Percentiles rank a stretch among this genome's conserved stretches.
Evolutionary conservation across 2,329 filamentous ascomycete genomes (phyloP).

Genomic region (Phialophora chinensis): DNA sequence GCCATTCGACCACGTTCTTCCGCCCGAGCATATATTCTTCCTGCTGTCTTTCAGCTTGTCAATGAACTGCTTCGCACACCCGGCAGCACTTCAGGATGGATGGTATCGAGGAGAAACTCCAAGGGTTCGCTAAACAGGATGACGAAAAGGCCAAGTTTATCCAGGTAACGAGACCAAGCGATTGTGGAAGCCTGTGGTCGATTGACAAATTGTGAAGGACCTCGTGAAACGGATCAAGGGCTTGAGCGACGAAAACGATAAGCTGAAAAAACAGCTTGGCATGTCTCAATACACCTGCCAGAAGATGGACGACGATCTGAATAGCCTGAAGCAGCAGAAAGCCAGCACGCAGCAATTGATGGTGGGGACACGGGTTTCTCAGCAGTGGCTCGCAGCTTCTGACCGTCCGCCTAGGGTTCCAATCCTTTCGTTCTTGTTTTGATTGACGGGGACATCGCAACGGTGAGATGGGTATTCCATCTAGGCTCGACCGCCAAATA

Average conservation of each 20-base stretch:
- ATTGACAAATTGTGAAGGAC: conserved; percentile 2
- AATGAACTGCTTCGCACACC: not conserved
- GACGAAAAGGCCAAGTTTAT: conserved; percentile 19
- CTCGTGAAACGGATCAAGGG: conserved; percentile 5
- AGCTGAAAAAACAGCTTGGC: conserved; percentile 19
- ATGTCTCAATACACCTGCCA: conserved; percentile 16
- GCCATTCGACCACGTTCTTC: not conserved
- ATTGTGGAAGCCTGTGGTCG: not conserved
- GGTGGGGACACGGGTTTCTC: not conserved
- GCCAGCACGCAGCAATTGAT: not conserved
- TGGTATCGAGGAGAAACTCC: conserved; percentile 1
- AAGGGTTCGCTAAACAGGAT: conserved; percentile 4
- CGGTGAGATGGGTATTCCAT: conserved; percentile 37
- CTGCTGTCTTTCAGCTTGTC: not conserved
- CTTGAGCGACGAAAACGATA: conserved; percentile 13
- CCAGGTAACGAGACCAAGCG: conserved; percentile 3
- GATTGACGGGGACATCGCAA: conserved; percentile 47
- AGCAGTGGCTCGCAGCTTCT: not conserved
- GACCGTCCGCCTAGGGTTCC: not conserved
- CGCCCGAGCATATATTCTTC: not conserved
- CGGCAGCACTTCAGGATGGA: conserved; percentile 6
- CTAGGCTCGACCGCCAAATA: not conserved
- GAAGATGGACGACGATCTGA: conserved; percentile 20
- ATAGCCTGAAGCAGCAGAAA: not conserved
- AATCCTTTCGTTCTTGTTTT: conserved; percentile 32